These are phyloP conservation scores for Populus ilicifolia DNA, from an alignment of 345 rosid species.

Conservation along the genomic window DNA sequence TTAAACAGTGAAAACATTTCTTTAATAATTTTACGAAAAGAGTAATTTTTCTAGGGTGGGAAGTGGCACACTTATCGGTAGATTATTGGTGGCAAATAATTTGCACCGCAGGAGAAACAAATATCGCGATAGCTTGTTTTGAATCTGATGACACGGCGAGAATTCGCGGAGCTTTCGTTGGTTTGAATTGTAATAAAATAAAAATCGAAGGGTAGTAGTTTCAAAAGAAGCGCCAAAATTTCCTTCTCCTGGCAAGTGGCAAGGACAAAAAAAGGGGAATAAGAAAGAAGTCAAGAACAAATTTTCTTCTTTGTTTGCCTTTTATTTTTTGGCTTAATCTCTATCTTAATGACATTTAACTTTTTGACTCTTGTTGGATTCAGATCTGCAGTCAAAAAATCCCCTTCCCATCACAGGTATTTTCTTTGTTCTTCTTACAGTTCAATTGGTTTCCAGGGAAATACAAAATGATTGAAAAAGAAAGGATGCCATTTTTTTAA, in stretches of 20 bases:
- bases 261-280: neutral
- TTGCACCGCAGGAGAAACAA: neutral
- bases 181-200: conserved; percentile 18
- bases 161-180: conserved; percentile 13
- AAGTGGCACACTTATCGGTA: conserved; percentile 21
- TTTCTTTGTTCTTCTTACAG: neutral
- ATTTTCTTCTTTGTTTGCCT: neutral
- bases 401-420: conserved; percentile 23
- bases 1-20: neutral
- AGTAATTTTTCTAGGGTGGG: conserved; percentile 3
- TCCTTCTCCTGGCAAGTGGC: conserved; percentile 20
- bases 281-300: neutral
- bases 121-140: conserved; percentile 14
- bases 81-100: neutral
- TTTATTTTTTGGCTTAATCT: conserved; percentile 4
- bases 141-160: conserved; percentile 7
- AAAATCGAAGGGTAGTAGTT: conserved; percentile 19
- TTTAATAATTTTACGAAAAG: neutral
- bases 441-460: neutral
- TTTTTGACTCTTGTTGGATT: neutral
- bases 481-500: neutral
- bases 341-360: conserved; percentile 7
- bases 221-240: conserved; percentile 34
- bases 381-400: conserved; percentile 6
- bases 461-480: neutral